Evolutionary conservation across 2,329 filamentous ascomycete genomes (phyloP).

Genomic region (Septoria linicola): DNA sequence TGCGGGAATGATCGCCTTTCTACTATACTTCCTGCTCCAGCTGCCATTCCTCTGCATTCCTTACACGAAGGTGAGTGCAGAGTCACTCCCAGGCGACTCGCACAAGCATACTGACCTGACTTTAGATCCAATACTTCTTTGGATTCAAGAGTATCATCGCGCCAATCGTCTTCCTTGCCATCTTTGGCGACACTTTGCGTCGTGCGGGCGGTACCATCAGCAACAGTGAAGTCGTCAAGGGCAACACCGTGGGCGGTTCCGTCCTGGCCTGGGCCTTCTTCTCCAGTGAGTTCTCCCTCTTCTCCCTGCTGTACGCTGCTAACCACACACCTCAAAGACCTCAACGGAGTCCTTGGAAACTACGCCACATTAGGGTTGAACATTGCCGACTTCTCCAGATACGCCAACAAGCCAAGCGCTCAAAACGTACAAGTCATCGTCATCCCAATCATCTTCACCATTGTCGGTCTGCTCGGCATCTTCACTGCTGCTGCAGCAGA

Average conservation of each 20-base stretch:
- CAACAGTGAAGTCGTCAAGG: constrained; percentile 36
- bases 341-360: constrained; percentile 34
- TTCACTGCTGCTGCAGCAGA: constrained; percentile 55
- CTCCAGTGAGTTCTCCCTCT: too few species aligned
- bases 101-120: too few species aligned
- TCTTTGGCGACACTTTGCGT: constrained; percentile 35
- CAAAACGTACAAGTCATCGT: constrained; percentile 38
- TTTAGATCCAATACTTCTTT: constrained; percentile 35
- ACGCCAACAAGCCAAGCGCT: constrained; percentile 34
- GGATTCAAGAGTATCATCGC: constrained; percentile 45
- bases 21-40: constrained; percentile 57
- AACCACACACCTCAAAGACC: too few species aligned
- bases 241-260: constrained; percentile 32
- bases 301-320: too few species aligned
- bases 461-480: constrained; percentile 49
- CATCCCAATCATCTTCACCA: constrained; percentile 53
- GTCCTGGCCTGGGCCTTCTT: constrained; percentile 34
- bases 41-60: constrained; percentile 57
- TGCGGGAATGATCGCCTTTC: constrained; percentile 55
- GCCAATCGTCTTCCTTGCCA: constrained; percentile 37
- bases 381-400: constrained; percentile 38
- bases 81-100: too few species aligned
- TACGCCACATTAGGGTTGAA: constrained; percentile 39
- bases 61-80: constrained; percentile 42
- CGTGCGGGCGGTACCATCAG: constrained; percentile 34